Evolutionary conservation across 192 early-diverging fungal genomes (phyloP).

Genomic region (Dimargaris verticillata): DNA sequence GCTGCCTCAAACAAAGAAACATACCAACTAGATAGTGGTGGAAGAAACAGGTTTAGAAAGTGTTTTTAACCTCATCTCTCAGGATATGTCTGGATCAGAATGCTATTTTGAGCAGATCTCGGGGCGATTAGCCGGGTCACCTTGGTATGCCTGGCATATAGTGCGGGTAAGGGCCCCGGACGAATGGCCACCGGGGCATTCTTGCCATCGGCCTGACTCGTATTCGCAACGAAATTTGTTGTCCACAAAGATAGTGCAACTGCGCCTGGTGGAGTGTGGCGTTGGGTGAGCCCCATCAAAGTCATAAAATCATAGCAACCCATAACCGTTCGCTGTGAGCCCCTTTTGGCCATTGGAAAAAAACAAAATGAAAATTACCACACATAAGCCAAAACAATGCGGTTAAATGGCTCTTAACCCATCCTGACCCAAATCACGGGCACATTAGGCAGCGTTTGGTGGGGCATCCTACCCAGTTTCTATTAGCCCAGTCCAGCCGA

Average conservation of each 20-base stretch:
- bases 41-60: no score
- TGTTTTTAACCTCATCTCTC: no score
- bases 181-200: conserved; percentile 7
- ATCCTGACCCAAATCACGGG: no score
- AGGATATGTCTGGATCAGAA: no score
- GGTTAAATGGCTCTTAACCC: no score
- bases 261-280: neutral
- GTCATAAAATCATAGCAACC: neutral
- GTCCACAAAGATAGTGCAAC: conserved; percentile 8
- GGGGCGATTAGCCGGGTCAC: neutral
- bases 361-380: neutral
- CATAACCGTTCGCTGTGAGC: neutral
- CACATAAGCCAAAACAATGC: no score
- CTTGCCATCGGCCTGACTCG: conserved; percentile 7
- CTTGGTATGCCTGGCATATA: conserved; percentile 3
- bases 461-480: no score
- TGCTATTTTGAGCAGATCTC: neutral
- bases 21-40: no score
- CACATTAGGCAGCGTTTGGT: no score
- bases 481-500: no score
- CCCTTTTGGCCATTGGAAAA: neutral
- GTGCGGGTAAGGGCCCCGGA: neutral
- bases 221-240: conserved; percentile 5
- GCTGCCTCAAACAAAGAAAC: no score
- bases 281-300: neutral